A percentile compares a stretch with the other conserved stretches of the same genome.
phyloP scores from a whole-genome alignment of 306 rosid genomes.

The Quercus agrifolia region DNA sequence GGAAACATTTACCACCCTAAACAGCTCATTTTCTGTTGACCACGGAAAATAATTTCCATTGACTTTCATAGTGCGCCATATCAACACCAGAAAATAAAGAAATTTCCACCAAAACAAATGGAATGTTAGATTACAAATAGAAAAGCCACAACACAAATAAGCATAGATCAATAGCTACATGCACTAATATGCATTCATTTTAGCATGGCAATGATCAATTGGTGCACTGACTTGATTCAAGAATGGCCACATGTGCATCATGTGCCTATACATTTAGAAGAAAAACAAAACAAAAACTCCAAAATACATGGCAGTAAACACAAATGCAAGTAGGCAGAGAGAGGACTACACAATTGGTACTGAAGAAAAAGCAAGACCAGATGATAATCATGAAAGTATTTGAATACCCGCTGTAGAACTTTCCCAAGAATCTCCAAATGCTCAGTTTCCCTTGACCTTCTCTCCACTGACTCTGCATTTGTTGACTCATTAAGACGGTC shows the following conservation, averaged over 20 bases:
- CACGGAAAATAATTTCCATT: too few relatives aligned
- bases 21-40: too few relatives aligned
- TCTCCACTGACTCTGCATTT: conserved; percentile 33
- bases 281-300: neutral
- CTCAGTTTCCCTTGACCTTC: conserved; percentile 56
- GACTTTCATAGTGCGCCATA: too few relatives aligned
- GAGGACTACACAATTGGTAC: neutral
- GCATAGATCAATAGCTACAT: neutral
- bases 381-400: neutral
- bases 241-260: neutral
- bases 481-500: conserved; percentile 29
- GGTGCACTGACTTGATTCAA: neutral
- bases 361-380: neutral
- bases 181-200: neutral
- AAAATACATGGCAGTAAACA: neutral
- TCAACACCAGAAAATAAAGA: too few relatives aligned
- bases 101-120: too few relatives aligned
- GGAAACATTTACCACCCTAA: too few relatives aligned
- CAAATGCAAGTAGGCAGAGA: neutral
- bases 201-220: neutral
- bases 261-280: neutral
- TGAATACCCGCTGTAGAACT: conserved; percentile 68
- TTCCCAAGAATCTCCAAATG: conserved; percentile 66
- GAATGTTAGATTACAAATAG: neutral
- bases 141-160: neutral